Base-by-base conservation (phyloP, 1,284 basidiomycete genomes). In the Cutaneotrichosporon sp. region DNA sequence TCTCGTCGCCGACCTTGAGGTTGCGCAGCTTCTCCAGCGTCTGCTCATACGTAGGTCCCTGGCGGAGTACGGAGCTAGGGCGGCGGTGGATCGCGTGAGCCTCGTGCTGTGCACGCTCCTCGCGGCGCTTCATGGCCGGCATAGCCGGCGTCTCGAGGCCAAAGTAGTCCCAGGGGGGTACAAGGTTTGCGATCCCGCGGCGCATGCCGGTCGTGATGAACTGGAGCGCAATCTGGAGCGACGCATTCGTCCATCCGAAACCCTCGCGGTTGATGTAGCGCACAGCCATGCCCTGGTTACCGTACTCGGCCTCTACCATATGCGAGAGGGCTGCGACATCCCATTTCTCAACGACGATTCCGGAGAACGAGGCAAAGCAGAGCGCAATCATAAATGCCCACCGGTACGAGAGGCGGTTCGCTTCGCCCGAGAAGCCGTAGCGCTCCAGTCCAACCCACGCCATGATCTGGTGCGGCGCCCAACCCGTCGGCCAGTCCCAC, bases 401-500 rank as follows among this genome's bases (percentile, higher is more conserved):
- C 63, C 96, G 85, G 82, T 99, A 99, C 0, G 96, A 90, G 58
- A 98, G 83, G 50, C 97, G 86, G 68, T 96, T 90, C 0, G 95
- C 92, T 68, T 97, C 94, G 70, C 96, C 91, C 5, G 92, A 83
- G 78, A 94, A 97, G 3, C 95, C 95, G 76, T 99, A 99, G 60
- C 94, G 89, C 74, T 97, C 92, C 30, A 99, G 84, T 56, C 95
- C 96, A 62, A 97, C 93, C 96, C 96, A 99, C 16, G 91, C 84
- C 87, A 97, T 93, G 75, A 96, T 94, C 78, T 95, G 93, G 80
- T 97, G 93, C 56, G 96, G 96, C 30, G 95, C 92, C 97, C 92
- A 90, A 61, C 80, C 81, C 68, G 75, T 82, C 1, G 80, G 81
- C 68, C 32, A 32, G 16, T 31, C 96, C 96, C 96, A 98, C 79